A percentile compares a stretch with the other conserved stretches of the same genome.
Conservation (phyloP, 345 rosid genomes). For the Lepidium aucheri region DNA sequence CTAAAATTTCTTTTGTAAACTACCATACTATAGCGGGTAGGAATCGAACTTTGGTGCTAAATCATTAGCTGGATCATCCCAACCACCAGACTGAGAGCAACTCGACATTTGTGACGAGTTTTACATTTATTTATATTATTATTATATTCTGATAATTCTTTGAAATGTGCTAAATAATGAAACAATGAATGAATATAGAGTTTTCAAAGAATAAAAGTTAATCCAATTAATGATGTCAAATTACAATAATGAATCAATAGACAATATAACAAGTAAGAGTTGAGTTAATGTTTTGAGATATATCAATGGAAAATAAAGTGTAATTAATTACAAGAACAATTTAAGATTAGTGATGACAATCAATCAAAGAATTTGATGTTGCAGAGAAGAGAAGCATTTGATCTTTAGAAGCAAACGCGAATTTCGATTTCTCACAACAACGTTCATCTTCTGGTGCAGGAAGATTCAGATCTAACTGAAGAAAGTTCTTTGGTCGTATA, state of each 20-base stretch:
- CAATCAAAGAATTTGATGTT: slow-evolving; percentile 58
- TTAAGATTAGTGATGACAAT: slow-evolving; percentile 60
- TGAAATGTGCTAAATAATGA: neutral
- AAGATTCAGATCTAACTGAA: slow-evolving; percentile 74
- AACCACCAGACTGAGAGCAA: no score
- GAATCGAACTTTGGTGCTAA: no score
- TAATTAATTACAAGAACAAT: slow-evolving; percentile 24
- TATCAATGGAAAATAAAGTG: slow-evolving; percentile 1
- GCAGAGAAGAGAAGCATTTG: slow-evolving; percentile 53
- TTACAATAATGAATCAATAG: slow-evolving; percentile 18
- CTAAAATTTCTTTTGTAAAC: no score
- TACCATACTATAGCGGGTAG: no score
- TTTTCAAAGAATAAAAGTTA: slow-evolving; percentile 18
- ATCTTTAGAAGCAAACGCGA: slow-evolving; percentile 35
- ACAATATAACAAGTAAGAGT: neutral
- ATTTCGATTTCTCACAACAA: slow-evolving; percentile 26
- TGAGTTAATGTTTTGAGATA: slow-evolving; percentile 19
- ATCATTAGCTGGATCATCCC: no score
- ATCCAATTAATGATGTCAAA: slow-evolving; percentile 22
- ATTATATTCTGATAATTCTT: neutral
- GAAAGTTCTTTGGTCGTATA: slow-evolving; percentile 24
- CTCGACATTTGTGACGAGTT: no score
- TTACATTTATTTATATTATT: neutral
- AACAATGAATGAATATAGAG: neutral
- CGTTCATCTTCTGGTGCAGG: slow-evolving; percentile 84